Evolutionary conservation across 371 early-diverging fungal species (phyloP), one percentile per base, ranked within the genome.

Genomic region (Mucor saturninus): DNA sequence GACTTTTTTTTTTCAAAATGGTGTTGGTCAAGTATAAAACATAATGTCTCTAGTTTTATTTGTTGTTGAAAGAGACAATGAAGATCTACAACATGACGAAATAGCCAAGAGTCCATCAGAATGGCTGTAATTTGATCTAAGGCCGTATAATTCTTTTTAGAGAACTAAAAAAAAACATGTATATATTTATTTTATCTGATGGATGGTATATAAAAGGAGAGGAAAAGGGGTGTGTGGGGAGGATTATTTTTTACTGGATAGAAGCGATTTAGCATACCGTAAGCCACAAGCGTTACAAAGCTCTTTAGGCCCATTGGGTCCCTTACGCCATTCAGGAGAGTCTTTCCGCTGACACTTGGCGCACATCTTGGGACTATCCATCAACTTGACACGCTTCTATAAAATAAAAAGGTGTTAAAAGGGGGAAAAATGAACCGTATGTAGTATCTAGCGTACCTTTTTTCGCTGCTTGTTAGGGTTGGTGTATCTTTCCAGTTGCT

Each of bases 211-310:
- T 13, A n/a, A 42, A 38, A 38, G 11, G 11, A 38, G 45, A 43
- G n/a, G n/a, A 43, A 43, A 14, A n/a, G 5, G n/a, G n/a, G 9
- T 46, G 21, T 49, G 30, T 49, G 11, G 2, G 6, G 30, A 2
- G 31, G 14, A 21, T 50, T 30, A 6, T 30, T 50, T 50, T 50
- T 50, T 50, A 50, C 4, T 26, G 11, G 5, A 1, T 9, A 30
- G 21, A 21, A 21, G 30, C 71, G 46, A 56, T 39, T 69, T 69
- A 2, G 72, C 72, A 54, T 69, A 75, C 21, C 84, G 79, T 40
- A 94, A 69, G 10, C 95, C 93, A 67, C 95, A 94, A 8, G 92
- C 91, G 74, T 94, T 94, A 78, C 95, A 94, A 21, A 94, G 80
- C 39, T 92, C 84, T 59, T 86, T 84, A n/a, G 89, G 86, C 14